These are phyloP conservation scores for Debaryomycetaceae sp. DNA, from an alignment of 1,139 yeast genomes.

Conservation along the genomic window DNA sequence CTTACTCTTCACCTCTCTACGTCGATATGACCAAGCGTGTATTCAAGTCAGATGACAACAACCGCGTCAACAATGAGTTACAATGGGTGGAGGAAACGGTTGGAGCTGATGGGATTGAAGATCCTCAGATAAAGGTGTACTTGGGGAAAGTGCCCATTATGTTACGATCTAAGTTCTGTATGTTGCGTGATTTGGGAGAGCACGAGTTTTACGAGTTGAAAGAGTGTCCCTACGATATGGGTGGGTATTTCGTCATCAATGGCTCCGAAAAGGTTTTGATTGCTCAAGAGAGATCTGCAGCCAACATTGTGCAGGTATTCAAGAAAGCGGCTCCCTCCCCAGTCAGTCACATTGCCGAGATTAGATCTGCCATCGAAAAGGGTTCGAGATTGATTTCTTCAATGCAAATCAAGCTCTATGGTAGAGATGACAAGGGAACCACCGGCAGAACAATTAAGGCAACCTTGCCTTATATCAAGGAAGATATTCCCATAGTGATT, in stretches of 20 bases:
- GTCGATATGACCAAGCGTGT: slow-evolving; percentile 95
- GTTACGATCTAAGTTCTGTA: slow-evolving; percentile 95
- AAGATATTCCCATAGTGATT: slow-evolving; percentile 93
- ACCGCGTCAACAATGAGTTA: slow-evolving; percentile 55
- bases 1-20: slow-evolving; percentile 92
- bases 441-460: slow-evolving; percentile 86
- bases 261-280: slow-evolving; percentile 97
- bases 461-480: slow-evolving; percentile 91
- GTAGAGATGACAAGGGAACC: slow-evolving; percentile 74
- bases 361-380: slow-evolving; percentile 92
- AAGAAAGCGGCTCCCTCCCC: slow-evolving; percentile 98
- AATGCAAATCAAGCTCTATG: slow-evolving; percentile 88
- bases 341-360: slow-evolving; percentile 92
- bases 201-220: slow-evolving; percentile 91
- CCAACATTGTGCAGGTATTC: slow-evolving; percentile 96
- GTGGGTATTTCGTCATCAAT: slow-evolving; percentile 96
- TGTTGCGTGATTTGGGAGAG: slow-evolving; percentile 87
- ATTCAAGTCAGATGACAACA: slow-evolving; percentile 73
- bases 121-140: slow-evolving; percentile 65
- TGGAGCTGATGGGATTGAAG: slow-evolving; percentile 57
- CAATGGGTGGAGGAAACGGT: slow-evolving; percentile 63
- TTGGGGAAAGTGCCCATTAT: slow-evolving; percentile 97
- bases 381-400: slow-evolving; percentile 93
- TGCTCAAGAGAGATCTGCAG: slow-evolving; percentile 98
- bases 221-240: slow-evolving; percentile 99